Percentiles rank a stretch among this genome's conserved stretches.
Conservation (phyloP, 2,329 filamentous ascomycete genomes). For the Fusarium succisae region DNA sequence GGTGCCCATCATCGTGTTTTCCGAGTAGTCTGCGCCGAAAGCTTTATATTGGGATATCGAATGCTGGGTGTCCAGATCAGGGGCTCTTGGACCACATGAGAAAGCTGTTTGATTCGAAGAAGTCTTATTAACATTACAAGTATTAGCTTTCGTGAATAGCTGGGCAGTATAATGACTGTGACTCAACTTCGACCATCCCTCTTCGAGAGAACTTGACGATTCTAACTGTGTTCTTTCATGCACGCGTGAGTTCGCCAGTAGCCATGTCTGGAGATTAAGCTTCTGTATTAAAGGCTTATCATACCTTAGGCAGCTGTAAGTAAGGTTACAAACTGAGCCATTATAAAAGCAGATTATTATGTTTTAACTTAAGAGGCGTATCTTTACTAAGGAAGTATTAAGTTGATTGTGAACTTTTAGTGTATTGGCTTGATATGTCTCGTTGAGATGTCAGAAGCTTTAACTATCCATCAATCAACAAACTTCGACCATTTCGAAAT, state of each 20-base stretch:
- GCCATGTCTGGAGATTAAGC: not conserved
- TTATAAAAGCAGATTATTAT: not conserved
- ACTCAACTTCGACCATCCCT: not conserved
- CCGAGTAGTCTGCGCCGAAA: not conserved
- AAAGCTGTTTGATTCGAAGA: not conserved
- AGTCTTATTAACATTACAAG: not conserved
- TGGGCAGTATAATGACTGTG: not conserved
- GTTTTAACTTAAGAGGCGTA: not conserved
- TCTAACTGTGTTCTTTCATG: not conserved
- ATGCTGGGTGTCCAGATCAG: not conserved
- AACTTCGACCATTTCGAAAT: not conserved
- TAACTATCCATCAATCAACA: not conserved
- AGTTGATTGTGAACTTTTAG: not conserved
- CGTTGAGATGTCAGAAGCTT: not conserved
- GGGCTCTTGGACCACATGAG: not conserved
- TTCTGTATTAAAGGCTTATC: not conserved
- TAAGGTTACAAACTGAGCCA: not conserved
- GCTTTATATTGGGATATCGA: not conserved
- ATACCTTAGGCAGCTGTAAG: not conserved
- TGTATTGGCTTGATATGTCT: not conserved
- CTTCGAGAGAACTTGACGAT: not conserved
- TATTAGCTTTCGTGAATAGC: not conserved
- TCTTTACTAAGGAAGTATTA: not conserved
- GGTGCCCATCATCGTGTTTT: not conserved
- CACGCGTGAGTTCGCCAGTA: not conserved